These are phyloP conservation scores for Arthrobotrys iridis DNA, from an alignment of 2,329 filamentous ascomycete genomes.

Conservation along the genomic window DNA sequence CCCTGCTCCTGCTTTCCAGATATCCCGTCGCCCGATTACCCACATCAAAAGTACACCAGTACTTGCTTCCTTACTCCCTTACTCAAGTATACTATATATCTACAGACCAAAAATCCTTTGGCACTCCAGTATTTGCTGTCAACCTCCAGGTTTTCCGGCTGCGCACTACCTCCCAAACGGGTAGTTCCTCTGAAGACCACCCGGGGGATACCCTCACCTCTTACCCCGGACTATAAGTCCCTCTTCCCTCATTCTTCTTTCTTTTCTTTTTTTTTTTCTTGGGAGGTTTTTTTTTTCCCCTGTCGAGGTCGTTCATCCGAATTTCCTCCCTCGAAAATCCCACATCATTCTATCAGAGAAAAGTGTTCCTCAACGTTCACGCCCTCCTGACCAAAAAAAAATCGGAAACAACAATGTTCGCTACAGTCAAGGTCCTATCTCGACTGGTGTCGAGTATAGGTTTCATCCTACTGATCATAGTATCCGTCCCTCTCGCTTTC, in stretches of 20 bases:
- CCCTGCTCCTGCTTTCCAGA: conserved; percentile 25
- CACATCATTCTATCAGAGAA: not conserved
- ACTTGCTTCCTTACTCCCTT: no score
- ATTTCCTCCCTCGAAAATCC: no score
- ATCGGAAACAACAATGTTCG: conserved; percentile 23
- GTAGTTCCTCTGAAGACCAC: conserved; percentile 27
- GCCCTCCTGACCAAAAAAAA: not conserved
- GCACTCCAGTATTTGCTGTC: no score
- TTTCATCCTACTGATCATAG: conserved; percentile 90
- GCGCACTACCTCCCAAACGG: conserved; percentile 40
- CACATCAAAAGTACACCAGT: not conserved
- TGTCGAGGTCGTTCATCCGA: not conserved
- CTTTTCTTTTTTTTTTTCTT: conserved; percentile 18
- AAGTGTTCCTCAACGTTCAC: conserved; percentile 17
- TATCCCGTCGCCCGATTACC: conserved; percentile 38
- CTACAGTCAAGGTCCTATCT: conserved; percentile 61
- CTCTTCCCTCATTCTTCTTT: conserved; percentile 35
- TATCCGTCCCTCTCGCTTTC: conserved; percentile 96
- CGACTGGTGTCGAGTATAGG: conserved; percentile 85
- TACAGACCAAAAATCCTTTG: no score
- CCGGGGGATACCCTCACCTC: conserved; percentile 39
- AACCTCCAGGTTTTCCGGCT: conserved; percentile 46
- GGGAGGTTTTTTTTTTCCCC: not conserved
- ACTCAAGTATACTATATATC: no score
- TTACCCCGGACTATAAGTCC: conserved; percentile 47